Conservation (phyloP, 352 stramenopile species). For the Phytopythium chamaehyphon region DNA sequence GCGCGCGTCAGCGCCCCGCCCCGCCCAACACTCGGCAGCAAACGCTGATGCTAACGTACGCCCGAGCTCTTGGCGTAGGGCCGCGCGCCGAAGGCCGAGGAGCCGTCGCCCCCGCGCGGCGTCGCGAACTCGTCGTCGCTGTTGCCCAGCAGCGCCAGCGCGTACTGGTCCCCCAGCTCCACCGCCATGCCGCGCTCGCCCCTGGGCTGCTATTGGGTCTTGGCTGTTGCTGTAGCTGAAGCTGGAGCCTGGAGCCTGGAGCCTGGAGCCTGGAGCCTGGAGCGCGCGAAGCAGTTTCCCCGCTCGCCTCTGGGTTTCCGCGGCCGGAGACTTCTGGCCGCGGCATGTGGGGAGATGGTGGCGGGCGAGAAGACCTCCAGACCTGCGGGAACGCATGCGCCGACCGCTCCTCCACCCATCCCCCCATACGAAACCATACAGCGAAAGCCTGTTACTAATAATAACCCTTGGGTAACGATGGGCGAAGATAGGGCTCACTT, state of each 20-base stretch:
- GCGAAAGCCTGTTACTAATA: not conserved
- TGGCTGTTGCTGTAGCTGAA: too few relatives aligned
- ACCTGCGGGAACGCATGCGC: not conserved
- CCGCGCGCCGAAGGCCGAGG: slow-evolving; percentile 31
- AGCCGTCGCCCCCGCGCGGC: slow-evolving; percentile 12
- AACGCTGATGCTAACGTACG: slow-evolving; percentile 22
- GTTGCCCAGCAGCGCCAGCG: slow-evolving; percentile 49
- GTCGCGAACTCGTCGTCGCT: slow-evolving; percentile 53
- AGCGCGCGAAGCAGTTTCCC: too few relatives aligned
- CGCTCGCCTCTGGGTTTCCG: too few relatives aligned
- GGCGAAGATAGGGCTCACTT: not conserved
- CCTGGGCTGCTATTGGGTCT: too few relatives aligned
- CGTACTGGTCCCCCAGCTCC: slow-evolving; percentile 40
- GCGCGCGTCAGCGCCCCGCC: not conserved
- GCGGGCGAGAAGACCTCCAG: slow-evolving; percentile 1
- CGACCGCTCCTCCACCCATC: not conserved
- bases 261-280: too few relatives aligned
- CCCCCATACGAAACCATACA: not conserved
- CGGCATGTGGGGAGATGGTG: not conserved
- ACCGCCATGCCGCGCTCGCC: slow-evolving; percentile 32
- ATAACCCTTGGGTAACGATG: not conserved
- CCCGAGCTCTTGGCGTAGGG: slow-evolving; percentile 59
- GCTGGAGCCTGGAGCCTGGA: too few relatives aligned
- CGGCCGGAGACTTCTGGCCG: too few relatives aligned
- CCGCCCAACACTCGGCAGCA: not conserved